These are phyloP conservation scores for Dacryopinax primogenitus DNA, from an alignment of 768 basidiomycete genomes.

Conservation along the genomic window DNA sequence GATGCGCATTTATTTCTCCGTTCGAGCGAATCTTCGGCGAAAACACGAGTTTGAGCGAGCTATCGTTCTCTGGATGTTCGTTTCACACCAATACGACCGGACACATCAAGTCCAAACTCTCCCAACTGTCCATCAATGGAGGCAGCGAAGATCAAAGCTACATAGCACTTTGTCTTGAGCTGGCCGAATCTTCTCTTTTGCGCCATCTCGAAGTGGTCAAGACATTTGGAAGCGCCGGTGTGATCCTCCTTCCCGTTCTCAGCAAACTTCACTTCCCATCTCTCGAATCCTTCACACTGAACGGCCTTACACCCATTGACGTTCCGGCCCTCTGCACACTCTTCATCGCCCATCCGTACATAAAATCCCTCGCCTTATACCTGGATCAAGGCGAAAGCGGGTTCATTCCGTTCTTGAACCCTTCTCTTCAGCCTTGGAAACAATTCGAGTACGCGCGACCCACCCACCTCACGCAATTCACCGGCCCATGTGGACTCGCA, in stretches of 20 bases:
- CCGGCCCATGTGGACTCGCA: neutral
- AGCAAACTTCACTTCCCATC: neutral
- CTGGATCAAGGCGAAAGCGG: neutral
- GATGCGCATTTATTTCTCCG: slow-evolving; percentile 4
- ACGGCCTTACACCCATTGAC: neutral
- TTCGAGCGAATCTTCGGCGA: neutral
- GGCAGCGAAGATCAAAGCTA: slow-evolving; percentile 8
- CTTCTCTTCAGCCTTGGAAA: neutral
- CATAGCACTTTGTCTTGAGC: neutral
- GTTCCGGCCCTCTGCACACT: neutral
- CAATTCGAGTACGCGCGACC: neutral
- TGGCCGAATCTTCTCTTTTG: neutral
- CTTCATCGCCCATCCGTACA: neutral
- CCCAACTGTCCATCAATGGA: neutral
- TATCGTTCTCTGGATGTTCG: slow-evolving; percentile 1
- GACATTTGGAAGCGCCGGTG: neutral
- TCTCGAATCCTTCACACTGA: slow-evolving; percentile 4
- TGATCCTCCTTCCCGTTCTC: neutral
- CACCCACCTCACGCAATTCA: neutral
- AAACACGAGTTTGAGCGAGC: neutral
- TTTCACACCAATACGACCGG: neutral
- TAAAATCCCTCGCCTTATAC: neutral
- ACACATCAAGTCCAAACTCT: neutral
- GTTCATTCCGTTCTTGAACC: neutral
- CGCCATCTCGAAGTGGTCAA: neutral